Conservation (phyloP, 2,329 filamentous ascomycete genomes). For the Pseudocercospora macadamiae region DNA sequence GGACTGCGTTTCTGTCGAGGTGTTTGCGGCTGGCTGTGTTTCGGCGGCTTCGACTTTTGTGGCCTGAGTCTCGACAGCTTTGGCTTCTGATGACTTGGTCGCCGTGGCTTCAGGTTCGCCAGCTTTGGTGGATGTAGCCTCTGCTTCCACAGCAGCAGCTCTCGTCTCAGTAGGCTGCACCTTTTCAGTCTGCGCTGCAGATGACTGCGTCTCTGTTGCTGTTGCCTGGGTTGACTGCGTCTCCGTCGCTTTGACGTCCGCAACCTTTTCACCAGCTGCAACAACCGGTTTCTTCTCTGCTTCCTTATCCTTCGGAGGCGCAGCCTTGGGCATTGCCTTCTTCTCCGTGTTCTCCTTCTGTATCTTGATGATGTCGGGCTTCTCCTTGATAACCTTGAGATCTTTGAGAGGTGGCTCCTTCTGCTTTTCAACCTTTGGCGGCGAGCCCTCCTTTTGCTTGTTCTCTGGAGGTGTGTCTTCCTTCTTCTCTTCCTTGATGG, state of each 20-base stretch:
- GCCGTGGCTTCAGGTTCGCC: neutral
- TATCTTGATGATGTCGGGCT: constrained; percentile 7
- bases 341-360: constrained; percentile 8
- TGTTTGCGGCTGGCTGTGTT: neutral
- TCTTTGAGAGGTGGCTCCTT: constrained; percentile 1
- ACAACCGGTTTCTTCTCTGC: neutral
- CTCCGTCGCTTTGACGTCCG: neutral
- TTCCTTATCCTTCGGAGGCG: neutral
- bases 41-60: neutral
- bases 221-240: neutral
- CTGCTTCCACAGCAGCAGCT: neutral
- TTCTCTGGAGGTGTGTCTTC: neutral
- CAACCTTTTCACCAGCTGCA: neutral
- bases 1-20: neutral
- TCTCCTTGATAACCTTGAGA: constrained; percentile 4
- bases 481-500: constrained; percentile 3
- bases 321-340: constrained; percentile 6
- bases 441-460: neutral
- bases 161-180: neutral
- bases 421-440: constrained; percentile 2
- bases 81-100: neutral
- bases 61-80: neutral
- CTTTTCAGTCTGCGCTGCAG: neutral
- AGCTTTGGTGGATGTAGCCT: neutral
- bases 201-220: neutral